Evolutionary conservation across 164 flowering plant genomes (phyloP).

Genomic region (Houttuynia cordata): DNA sequence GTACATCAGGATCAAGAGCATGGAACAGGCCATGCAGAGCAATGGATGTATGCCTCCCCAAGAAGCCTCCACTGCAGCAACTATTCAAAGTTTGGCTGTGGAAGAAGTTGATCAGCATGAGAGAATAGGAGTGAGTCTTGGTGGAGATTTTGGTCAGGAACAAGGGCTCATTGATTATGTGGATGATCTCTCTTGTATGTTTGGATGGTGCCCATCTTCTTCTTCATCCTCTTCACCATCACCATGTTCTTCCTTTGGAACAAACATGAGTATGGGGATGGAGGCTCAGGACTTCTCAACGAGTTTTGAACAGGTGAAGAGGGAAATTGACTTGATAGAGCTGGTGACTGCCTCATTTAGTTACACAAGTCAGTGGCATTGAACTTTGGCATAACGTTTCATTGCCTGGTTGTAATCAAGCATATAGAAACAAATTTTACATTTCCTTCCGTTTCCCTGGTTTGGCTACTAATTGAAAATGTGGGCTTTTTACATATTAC

Average conservation of each 20-base stretch:
- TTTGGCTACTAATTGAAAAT: too few species aligned
- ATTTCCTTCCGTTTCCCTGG: too few species aligned
- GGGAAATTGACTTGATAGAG: slow-evolving; percentile 10
- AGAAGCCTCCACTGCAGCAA: not conserved
- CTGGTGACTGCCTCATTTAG: slow-evolving; percentile 1
- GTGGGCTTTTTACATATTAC: too few species aligned
- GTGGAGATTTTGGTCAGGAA: not conserved
- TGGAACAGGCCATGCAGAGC: slow-evolving; percentile 1
- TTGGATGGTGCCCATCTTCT: not conserved
- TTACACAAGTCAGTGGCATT: not conserved
- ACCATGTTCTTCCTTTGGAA: not conserved
- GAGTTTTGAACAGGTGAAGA: not conserved
- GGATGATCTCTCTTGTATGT: slow-evolving; percentile 3
- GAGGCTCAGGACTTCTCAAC: not conserved
- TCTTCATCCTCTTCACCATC: not conserved
- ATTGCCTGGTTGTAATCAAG: too few species aligned
- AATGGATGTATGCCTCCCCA: not conserved
- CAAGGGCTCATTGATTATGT: not conserved
- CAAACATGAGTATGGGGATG: not conserved
- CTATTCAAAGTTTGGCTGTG: not conserved
- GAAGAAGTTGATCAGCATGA: not conserved
- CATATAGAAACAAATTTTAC: too few species aligned
- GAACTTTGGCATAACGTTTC: not conserved
- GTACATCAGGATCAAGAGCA: slow-evolving; percentile 6
- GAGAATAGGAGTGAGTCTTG: not conserved